Percentiles rank a stretch among this genome's conserved stretches.
These are phyloP conservation scores for Citrullus colocynthis DNA, from an alignment of 306 rosid species.

Conservation along the genomic window DNA sequence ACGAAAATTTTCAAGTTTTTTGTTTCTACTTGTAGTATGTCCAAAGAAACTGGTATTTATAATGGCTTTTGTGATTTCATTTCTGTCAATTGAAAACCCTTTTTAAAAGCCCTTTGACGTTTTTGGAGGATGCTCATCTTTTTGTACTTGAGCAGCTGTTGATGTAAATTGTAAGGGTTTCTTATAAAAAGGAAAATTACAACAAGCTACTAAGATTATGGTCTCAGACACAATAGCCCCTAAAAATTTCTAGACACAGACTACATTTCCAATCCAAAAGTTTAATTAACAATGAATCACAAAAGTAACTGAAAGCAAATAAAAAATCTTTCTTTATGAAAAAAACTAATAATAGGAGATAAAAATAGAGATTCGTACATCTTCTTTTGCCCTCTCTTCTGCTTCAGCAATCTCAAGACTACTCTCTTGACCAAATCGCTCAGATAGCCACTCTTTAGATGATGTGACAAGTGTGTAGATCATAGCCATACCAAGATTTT, in stretches of 20 bases:
- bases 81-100: no score
- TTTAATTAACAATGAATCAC: neutral
- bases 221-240: no score
- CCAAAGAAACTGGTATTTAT: no score
- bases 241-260: neutral
- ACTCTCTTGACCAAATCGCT: slow-evolving; percentile 50
- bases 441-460: slow-evolving; percentile 90
- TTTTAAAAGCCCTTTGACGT: no score
- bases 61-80: no score
- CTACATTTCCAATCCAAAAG: neutral
- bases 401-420: slow-evolving; percentile 43
- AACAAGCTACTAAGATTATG: no score
- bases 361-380: slow-evolving; percentile 34
- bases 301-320: slow-evolving; percentile 3
- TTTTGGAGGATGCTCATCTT: no score
- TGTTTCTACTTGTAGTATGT: no score
- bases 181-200: no score
- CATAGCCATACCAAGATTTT: slow-evolving; percentile 99
- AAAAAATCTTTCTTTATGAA: slow-evolving; percentile 5
- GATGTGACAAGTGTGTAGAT: slow-evolving; percentile 87
- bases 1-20: no score
- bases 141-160: no score
- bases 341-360: neutral
- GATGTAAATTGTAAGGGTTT: no score
- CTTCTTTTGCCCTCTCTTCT: slow-evolving; percentile 81